A percentile compares a stretch with the other conserved stretches of the same genome.
These are phyloP conservation scores for Angomonas ambiguus DNA, from an alignment of 208 protist species.

Conservation along the genomic window DNA sequence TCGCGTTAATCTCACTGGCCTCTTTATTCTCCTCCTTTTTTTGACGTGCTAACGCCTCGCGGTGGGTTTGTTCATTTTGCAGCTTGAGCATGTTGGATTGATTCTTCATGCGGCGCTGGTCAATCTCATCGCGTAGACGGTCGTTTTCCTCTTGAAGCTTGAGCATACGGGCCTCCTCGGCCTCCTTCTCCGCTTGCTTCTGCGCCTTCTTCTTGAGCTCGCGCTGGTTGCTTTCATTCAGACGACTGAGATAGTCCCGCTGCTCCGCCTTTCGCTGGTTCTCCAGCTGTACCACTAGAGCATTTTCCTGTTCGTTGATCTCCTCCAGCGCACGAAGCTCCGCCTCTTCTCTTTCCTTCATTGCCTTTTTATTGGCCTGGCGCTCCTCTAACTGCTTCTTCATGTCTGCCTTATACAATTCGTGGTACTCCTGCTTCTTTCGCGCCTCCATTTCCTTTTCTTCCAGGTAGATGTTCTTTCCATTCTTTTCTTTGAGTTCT, in stretches of 20 bases:
- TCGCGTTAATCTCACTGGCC: conserved; percentile 38
- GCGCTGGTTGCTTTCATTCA: conserved; percentile 53
- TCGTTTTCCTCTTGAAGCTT: conserved; percentile 44
- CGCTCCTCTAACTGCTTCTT: conserved; percentile 57
- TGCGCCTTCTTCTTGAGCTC: conserved; percentile 53
- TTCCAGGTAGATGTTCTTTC: conserved; percentile 40
- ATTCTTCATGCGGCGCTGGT: conserved; percentile 58
- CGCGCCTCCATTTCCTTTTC: conserved; percentile 46
- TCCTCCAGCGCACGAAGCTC: conserved; percentile 45
- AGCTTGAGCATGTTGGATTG: conserved; percentile 44
- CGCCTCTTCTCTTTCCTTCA: conserved; percentile 36
- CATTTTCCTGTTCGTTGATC: conserved; percentile 40
- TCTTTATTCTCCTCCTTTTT: conserved; percentile 32
- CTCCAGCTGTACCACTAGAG: conserved; percentile 37
- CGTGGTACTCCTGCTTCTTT: conserved; percentile 63
- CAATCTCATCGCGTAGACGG: conserved; percentile 47
- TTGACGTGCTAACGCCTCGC: conserved; percentile 24
- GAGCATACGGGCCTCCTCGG: conserved; percentile 42
- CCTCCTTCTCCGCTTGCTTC: conserved; percentile 27
- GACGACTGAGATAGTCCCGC: conserved; percentile 54
- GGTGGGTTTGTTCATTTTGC: conserved; percentile 66
- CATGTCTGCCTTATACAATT: conserved; percentile 58
- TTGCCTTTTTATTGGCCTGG: conserved; percentile 38
- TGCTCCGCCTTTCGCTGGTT: conserved; percentile 32
- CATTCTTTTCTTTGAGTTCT: conserved; percentile 19